Base-by-base conservation (phyloP, 805 yeast genomes). In the Candida hungchunana region DNA sequence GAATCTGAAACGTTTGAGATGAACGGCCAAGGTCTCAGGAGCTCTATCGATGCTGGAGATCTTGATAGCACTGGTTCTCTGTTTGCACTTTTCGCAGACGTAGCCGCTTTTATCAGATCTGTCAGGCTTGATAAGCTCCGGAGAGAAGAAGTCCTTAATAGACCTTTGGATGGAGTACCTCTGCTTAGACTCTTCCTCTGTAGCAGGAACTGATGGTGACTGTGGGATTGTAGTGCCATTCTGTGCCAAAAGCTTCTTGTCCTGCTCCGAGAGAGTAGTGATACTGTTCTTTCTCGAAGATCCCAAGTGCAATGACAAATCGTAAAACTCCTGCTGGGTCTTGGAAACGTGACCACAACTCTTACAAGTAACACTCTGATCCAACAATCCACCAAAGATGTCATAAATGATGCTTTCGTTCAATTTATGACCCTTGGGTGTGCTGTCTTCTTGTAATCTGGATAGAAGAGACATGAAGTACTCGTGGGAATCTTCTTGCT, bases 401-500 rank as follows among this genome's bases (percentile, higher is more conserved):
- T 90, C 96, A 60, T 90, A 88, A 13, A 93, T 67, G 23, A 90
- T 79, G 37, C 94, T 82, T 46, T 80, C 71, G 46, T 82, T 83
- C 52, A 89, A 66, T 55, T 89, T 89, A 31, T 66, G 71, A n/a
- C 96, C 96, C 54, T 75, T 81, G 24, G 97, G 97, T 1, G 93
- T 87, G 10, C 86, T 73, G 56, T 89, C 97, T 55, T 89, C 97
- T 61, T 89, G 97, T 34, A 89, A 63, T 34, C 96, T 65, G 7
- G 90, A 77, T 71, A 89, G 72, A 42, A 89, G 66, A 10, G 95
- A 85, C 97, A 89, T 89, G 58, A 82, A 86, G 63, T 89, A 93
- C 62, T 93, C 98, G 61, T 93, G 98, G 1, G 96, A 83, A 61
- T 93, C 98, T 60, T 93, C 97, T 59, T 93, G 98, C 60, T 87